phyloP scores from a whole-genome alignment of 208 protist species.

The Entamoeba invadens region DNA sequence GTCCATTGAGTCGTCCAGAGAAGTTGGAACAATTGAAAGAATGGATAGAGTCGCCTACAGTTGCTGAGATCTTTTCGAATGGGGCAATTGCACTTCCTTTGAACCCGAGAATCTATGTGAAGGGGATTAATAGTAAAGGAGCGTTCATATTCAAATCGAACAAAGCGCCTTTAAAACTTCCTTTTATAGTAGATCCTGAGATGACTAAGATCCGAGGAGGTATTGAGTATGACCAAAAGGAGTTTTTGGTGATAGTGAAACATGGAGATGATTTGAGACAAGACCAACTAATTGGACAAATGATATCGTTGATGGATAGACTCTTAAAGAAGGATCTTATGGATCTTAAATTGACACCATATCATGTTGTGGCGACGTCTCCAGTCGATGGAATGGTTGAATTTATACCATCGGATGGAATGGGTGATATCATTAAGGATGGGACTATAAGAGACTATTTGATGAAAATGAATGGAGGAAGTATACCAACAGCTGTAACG shows the following conservation, averaged over 20 bases:
- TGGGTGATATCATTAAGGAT: constrained; percentile 17
- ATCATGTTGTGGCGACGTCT: constrained; percentile 14
- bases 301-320: constrained; percentile 23
- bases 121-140: neutral
- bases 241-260: constrained; percentile 23
- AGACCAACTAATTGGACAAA: constrained; percentile 32
- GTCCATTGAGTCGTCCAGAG: neutral
- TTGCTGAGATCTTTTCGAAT: neutral
- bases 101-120: neutral
- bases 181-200: neutral
- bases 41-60: neutral
- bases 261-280: constrained; percentile 32
- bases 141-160: neutral
- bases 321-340: constrained; percentile 22
- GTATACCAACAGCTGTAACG: neutral
- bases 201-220: neutral
- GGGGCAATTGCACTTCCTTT: neutral
- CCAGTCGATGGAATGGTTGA: constrained; percentile 16
- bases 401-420: neutral
- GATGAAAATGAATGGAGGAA: neutral
- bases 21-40: neutral
- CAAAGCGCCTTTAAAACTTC: neutral
- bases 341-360: constrained; percentile 22
- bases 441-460: neutral
- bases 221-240: neutral